Evolutionary conservation across 2,329 filamentous ascomycete species (phyloP).

Genomic region (Diaporthe velutina): DNA sequence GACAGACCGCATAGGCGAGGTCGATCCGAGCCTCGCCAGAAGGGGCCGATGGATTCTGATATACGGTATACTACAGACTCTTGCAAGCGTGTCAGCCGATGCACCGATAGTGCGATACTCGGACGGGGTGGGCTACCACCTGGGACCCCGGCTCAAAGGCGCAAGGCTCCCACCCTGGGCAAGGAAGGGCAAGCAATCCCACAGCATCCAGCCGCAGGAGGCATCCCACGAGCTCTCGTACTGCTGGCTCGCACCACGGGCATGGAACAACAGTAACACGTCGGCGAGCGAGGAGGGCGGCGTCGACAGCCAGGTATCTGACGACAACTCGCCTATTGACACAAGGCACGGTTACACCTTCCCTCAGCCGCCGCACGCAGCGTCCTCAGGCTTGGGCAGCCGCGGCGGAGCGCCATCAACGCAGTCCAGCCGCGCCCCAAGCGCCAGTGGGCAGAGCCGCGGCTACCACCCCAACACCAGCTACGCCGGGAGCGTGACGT

Average conservation of each 20-base stretch:
- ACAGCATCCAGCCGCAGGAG: slow-evolving; percentile 45
- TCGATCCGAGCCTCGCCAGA: slow-evolving; percentile 68
- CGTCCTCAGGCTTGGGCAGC: not conserved
- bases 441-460: slow-evolving; percentile 10
- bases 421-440: slow-evolving; percentile 42
- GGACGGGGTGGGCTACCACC: slow-evolving; percentile 68
- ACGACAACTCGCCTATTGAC: slow-evolving; percentile 19
- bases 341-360: slow-evolving; percentile 41
- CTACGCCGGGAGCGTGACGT: slow-evolving; percentile 47
- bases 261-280: slow-evolving; percentile 53
- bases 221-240: slow-evolving; percentile 64
- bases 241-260: slow-evolving; percentile 62
- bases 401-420: slow-evolving; percentile 40
- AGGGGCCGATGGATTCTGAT: slow-evolving; percentile 72
- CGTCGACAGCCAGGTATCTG: slow-evolving; percentile 7
- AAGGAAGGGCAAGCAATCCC: slow-evolving; percentile 47
- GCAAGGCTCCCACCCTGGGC: slow-evolving; percentile 67
- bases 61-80: slow-evolving; percentile 71
- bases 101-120: slow-evolving; percentile 65
- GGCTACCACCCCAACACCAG: slow-evolving; percentile 26
- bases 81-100: slow-evolving; percentile 71
- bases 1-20: slow-evolving; percentile 60
- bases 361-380: slow-evolving; percentile 43
- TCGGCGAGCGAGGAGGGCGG: slow-evolving; percentile 37
- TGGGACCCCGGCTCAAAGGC: slow-evolving; percentile 66